Evolutionary conservation across 768 basidiomycete genomes (phyloP), one percentile per base, ranked within the genome.

Genomic region (Tubosaeta sp.): DNA sequence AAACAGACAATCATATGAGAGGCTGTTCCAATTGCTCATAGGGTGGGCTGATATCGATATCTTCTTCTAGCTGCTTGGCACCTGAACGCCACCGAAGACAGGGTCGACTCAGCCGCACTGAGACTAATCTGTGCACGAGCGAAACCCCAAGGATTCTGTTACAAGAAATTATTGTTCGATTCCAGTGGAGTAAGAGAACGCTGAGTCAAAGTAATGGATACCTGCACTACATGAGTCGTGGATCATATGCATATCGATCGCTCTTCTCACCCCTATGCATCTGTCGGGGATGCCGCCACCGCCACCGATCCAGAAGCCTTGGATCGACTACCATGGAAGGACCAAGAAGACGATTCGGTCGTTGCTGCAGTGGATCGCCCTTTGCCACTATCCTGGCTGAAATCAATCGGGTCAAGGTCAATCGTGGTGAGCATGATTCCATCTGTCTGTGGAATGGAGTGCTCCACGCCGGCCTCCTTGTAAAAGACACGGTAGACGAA

Each of bases 401-500:
- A 6, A 22, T 12, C 47, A 7, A 5, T 22, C 13, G 35, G 26
- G 9, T 19, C 39, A n/a, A 52, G 46, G 11, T 54, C 56, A 29
- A 61, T 12, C 13, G 54, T 54, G 7, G 62, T 62, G 38, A 63
- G 47, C n/a, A 49, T 54, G 35, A 58, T 32, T 16, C 29, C 38
- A 7, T 12, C 39, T 19, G 17, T 11, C 2, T 39, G 45, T 8
- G 22, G 41, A 7, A 31, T 25, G 6, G 53, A 37, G n/a, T 42
- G 41, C 5, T 51, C 53, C 0, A 55, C 26, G 10, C 29, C 46
- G 8, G 13, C 6, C 9, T 46, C 39, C 43, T 27, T 43, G 52
- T 39, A 47, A 22, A 46, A 27, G 27, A 53, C 5, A 26, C 60
- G 63, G 43, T 59, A 67, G 26, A 58, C 17, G 31, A 59, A 65